A percentile compares a stretch with the other conserved stretches of the same genome.
phyloP scores from a whole-genome alignment of 1,284 basidiomycete species.

The Malassezia brasiliensis region DNA sequence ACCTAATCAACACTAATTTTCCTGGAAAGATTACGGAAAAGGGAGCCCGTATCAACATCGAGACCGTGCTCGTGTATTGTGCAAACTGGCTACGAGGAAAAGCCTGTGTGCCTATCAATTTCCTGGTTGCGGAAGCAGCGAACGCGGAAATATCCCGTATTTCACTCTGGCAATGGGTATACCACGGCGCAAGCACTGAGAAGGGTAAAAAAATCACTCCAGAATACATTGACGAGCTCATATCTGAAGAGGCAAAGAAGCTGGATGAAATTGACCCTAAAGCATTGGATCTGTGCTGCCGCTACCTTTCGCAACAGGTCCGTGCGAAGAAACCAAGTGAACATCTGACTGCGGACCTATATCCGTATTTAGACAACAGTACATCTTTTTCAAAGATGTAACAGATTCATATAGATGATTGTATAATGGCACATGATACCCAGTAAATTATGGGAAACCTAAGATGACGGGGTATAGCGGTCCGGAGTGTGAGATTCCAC shows the following conservation, averaged over 20 bases:
- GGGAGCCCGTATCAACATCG: slow-evolving; percentile 42
- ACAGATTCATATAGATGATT: neutral
- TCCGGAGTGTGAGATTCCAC: too few relatives aligned
- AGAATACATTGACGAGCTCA: slow-evolving; percentile 64
- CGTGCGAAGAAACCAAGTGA: slow-evolving; percentile 75
- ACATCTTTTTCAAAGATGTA: slow-evolving; percentile 33
- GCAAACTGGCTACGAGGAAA: slow-evolving; percentile 69
- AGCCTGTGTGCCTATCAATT: slow-evolving; percentile 95
- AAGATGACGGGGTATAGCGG: too few relatives aligned
- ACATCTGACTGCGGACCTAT: slow-evolving; percentile 44
- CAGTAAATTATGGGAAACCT: neutral
- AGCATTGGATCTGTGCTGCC: slow-evolving; percentile 66
- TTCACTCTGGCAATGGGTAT: slow-evolving; percentile 94
- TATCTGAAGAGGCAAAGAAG: slow-evolving; percentile 65
- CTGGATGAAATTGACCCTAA: slow-evolving; percentile 66
- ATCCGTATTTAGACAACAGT: slow-evolving; percentile 38
- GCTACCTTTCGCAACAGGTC: slow-evolving; percentile 80
- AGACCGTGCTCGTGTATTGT: slow-evolving; percentile 45
- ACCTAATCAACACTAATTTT: slow-evolving; percentile 73
- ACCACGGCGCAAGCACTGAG: slow-evolving; percentile 51
- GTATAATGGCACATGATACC: too few relatives aligned
- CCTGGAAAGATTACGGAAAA: slow-evolving; percentile 52
- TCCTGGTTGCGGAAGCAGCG: slow-evolving; percentile 84
- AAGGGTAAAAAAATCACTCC: slow-evolving; percentile 68
- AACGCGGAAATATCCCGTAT: slow-evolving; percentile 90